These are phyloP conservation scores for Plenodomus tracheiphilus DNA, from an alignment of 2,329 filamentous ascomycete genomes.

Conservation along the genomic window DNA sequence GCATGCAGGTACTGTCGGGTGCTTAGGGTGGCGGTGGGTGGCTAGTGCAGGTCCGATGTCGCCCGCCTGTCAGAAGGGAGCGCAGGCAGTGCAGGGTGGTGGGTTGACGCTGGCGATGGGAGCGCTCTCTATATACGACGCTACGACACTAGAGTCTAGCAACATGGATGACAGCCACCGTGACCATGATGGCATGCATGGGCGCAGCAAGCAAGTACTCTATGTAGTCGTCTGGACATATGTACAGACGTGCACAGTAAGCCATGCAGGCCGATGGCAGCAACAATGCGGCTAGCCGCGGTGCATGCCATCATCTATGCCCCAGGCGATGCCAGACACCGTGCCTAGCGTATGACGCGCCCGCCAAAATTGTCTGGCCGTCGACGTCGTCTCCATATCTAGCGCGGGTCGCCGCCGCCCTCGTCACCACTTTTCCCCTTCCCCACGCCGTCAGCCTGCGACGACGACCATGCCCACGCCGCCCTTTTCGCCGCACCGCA, in stretches of 20 bases:
- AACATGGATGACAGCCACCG: too few relatives aligned
- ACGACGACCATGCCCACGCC: conserved; percentile 31
- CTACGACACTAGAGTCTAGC: too few relatives aligned
- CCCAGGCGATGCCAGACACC: too few relatives aligned
- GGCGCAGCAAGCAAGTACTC: too few relatives aligned
- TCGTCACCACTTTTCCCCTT: conserved; percentile 19
- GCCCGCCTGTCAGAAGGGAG: conserved; percentile 16
- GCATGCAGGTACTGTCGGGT: too few relatives aligned
- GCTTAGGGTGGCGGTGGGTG: conserved; percentile 27
- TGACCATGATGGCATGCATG: too few relatives aligned
- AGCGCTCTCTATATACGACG: too few relatives aligned
- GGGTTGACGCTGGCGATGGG: conserved; percentile 1
- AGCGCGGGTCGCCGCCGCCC: conserved; percentile 14
- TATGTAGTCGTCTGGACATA: too few relatives aligned
- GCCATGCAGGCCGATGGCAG: too few relatives aligned
- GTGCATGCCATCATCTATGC: too few relatives aligned
- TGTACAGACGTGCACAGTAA: too few relatives aligned
- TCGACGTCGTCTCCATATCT: conserved; percentile 9
- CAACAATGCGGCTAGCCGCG: too few relatives aligned
- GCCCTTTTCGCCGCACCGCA: conserved; percentile 26
- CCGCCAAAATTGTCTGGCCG: conserved; percentile 21
- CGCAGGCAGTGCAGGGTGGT: background rate
- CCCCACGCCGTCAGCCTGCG: background rate
- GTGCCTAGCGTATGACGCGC: conserved; percentile 11
- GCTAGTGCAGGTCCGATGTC: conserved; percentile 35